Evolutionary conservation across 1,284 basidiomycete genomes (phyloP), one percentile per base, ranked within the genome.

Genomic region (Cryptococcus sp.): DNA sequence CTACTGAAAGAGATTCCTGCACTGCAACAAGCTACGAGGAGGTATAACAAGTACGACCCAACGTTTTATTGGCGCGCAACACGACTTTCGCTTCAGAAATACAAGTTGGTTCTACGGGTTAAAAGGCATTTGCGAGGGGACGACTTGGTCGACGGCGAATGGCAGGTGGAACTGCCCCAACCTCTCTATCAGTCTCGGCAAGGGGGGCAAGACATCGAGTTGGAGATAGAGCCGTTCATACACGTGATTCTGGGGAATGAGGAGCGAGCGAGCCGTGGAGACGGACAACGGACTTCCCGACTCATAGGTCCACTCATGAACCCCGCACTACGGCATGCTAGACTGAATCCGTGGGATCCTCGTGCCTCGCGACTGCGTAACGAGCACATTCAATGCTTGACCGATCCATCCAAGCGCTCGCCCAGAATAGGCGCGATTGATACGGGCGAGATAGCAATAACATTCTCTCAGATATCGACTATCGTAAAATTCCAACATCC

Each of bases 1-100:
- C 29, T 58, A 5, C 29, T 49, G 16, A 25, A 48, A 8, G 46
- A 49, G 10, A 48, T 53, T 20, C 51, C 51, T 3, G n/a, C 34
- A 11, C 38, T 58, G 17, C 46, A 47, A 37, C 17, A 16, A 38
- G 56, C 47, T 15, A 29, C 47, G 17, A 15, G 47, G 17, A 2
- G 26, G 34, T 19, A 23, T 17, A 26, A 46, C 5, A 23, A 46
- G 22, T 26, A 23, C 45, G 19, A 22, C 22, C 45, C 40, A n/a
- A 38, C 16, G 16, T 46, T 46, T 15, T 26, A 54, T 10, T 34
- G 29, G 29, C 29, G 29, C 8, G 29, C 13, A 13, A 34, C 29
- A 10, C 29, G 29, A 34, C 13, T 34, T 7, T 10, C 29, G 29
- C 8, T 13, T 34, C 2, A 13, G 29, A 34, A 10, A 13, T 34